Percentiles rank a stretch among this genome's conserved stretches.
These are phyloP conservation scores for Claviceps pazoutovae DNA, from an alignment of 2,329 filamentous ascomycete species.

Conservation along the genomic window DNA sequence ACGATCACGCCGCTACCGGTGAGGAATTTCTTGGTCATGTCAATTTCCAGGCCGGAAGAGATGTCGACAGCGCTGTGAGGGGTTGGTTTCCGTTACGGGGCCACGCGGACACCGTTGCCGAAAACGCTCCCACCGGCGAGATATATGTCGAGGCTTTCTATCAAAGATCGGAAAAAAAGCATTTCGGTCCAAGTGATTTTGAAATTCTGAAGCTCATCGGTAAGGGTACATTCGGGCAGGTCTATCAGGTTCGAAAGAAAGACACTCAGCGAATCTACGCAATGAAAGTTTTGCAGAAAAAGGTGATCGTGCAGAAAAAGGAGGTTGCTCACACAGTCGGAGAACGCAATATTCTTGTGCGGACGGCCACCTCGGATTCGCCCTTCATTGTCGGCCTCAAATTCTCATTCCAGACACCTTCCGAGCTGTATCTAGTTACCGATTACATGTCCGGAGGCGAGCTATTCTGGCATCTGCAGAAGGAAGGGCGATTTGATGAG, in stretches of 20 bases:
- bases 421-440: conserved; percentile 93
- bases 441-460: conserved; percentile 99
- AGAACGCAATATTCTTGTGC: conserved; percentile 91
- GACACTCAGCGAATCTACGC: conserved; percentile 93
- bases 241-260: conserved; percentile 96
- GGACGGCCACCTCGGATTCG: conserved; percentile 89
- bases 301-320: conserved; percentile 99
- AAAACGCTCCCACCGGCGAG: conserved; percentile 71
- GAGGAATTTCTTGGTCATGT: conserved; percentile 90
- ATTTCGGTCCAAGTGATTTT: conserved; percentile 91
- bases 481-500: conserved; percentile 91
- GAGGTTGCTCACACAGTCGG: conserved; percentile 95
- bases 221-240: conserved; percentile 95
- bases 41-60: conserved; percentile 55
- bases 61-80: conserved; percentile 56
- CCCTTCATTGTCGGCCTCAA: conserved; percentile 97
- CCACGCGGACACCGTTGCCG: conserved; percentile 54
- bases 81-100: conserved; percentile 77
- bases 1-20: conserved; percentile 64
- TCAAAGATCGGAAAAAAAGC: conserved; percentile 75
- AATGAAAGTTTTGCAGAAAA: conserved; percentile 99
- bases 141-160: conserved; percentile 78
- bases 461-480: conserved; percentile 96
- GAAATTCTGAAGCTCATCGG: conserved; percentile 92
- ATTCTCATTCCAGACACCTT: conserved; percentile 96